Conservation (phyloP, 2,329 filamentous ascomycete species). For the Juglanconis juglandina region DNA sequence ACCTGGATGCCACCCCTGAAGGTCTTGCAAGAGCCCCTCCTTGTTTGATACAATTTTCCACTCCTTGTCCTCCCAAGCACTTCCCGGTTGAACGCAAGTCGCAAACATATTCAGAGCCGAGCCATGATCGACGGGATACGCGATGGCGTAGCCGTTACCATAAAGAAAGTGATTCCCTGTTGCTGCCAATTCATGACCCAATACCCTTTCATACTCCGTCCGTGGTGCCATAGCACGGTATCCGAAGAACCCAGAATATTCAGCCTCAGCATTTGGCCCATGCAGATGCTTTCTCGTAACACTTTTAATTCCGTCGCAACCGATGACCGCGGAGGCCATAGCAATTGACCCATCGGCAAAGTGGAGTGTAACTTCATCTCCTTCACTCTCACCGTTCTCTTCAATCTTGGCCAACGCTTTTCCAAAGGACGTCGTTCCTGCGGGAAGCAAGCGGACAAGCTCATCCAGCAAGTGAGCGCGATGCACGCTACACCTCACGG, state of each 20-base stretch:
- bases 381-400: not conserved
- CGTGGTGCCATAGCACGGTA: slow-evolving; percentile 18
- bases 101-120: slow-evolving; percentile 15
- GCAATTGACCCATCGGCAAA: slow-evolving; percentile 16
- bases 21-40: not conserved
- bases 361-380: not conserved
- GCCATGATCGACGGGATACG: slow-evolving; percentile 17
- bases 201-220: not conserved
- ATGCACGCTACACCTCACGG: slow-evolving; percentile 17
- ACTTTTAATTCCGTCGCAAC: slow-evolving; percentile 24
- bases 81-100: not conserved
- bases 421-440: slow-evolving; percentile 9
- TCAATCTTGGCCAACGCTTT: slow-evolving; percentile 13
- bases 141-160: slow-evolving; percentile 7
- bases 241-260: slow-evolving; percentile 18
- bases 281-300: slow-evolving; percentile 13
- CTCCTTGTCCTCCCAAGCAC: not conserved
- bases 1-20: slow-evolving; percentile 1
- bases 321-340: slow-evolving; percentile 19
- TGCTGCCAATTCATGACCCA: slow-evolving; percentile 7
- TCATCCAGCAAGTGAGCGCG: slow-evolving; percentile 18
- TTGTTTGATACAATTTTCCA: not conserved
- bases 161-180: slow-evolving; percentile 10
- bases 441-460: slow-evolving; percentile 14
- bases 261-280: slow-evolving; percentile 5